phyloP scores from a whole-genome alignment of 371 early-diverging fungal species.

The Catenaria anguillulae region DNA sequence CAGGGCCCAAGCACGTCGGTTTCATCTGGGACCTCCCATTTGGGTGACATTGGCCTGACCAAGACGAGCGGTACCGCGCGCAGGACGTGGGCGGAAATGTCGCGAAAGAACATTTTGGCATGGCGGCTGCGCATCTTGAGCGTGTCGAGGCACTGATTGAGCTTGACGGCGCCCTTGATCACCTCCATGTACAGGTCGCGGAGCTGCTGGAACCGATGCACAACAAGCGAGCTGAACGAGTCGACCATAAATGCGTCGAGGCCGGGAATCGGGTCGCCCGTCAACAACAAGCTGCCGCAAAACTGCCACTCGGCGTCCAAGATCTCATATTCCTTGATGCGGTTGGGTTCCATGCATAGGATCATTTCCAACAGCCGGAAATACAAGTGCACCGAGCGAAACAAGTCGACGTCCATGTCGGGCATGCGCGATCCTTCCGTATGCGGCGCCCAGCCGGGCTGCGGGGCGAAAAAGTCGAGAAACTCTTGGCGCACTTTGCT shows the following conservation, averaged over 20 bases:
- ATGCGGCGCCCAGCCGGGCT: slow-evolving; percentile 1
- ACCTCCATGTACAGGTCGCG: not conserved
- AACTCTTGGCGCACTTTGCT: not conserved
- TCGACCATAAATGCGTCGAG: slow-evolving; percentile 58
- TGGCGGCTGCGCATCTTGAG: not conserved
- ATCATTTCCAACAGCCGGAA: slow-evolving; percentile 60
- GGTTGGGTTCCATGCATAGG: slow-evolving; percentile 33
- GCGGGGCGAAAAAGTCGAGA: not conserved
- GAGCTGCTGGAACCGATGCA: slow-evolving; percentile 9
- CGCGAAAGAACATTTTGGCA: not conserved
- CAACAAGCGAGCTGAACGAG: slow-evolving; percentile 48
- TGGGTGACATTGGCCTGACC: too few relatives aligned
- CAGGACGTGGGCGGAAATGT: not conserved
- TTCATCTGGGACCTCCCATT: too few relatives aligned
- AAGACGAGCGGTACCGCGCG: not conserved
- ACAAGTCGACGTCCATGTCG: not conserved
- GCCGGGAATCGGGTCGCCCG: slow-evolving; percentile 33
- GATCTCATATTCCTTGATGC: slow-evolving; percentile 56
- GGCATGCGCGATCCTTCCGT: not conserved
- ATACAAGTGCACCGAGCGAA: slow-evolving; percentile 50
- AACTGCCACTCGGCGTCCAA: slow-evolving; percentile 72
- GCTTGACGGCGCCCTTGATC: slow-evolving; percentile 12
- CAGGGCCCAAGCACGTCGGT: too few relatives aligned
- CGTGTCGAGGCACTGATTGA: slow-evolving; percentile 32
- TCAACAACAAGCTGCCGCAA: not conserved